A percentile compares a stretch with the other conserved stretches of the same genome.
These are phyloP conservation scores for Huntiella abstrusa DNA, from an alignment of 2,329 filamentous ascomycete species.

Conservation along the genomic window DNA sequence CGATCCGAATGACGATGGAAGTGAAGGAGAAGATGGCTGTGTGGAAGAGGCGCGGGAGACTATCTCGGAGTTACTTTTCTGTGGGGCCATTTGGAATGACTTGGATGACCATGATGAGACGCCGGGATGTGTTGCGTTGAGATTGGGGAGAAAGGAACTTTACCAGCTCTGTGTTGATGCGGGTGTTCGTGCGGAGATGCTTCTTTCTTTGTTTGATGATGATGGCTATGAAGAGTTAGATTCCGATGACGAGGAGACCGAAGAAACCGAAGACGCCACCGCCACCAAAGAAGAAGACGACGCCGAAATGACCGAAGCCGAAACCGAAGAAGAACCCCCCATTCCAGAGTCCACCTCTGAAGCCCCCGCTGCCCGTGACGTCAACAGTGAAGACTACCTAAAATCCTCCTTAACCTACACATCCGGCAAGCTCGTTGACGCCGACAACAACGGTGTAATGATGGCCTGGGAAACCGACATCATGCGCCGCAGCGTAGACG, in stretches of 20 bases:
- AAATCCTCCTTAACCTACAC: constrained; percentile 46
- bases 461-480: constrained; percentile 85
- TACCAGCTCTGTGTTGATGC: constrained; percentile 78
- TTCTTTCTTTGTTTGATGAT: constrained; percentile 49
- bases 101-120: constrained; percentile 75
- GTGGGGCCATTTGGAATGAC: constrained; percentile 96
- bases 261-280: constrained; percentile 18
- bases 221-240: constrained; percentile 62
- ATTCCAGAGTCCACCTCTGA: constrained; percentile 12
- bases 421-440: constrained; percentile 50
- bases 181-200: constrained; percentile 73
- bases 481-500: constrained; percentile 58
- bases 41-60: constrained; percentile 47
- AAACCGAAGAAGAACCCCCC: constrained; percentile 14
- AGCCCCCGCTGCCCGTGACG: constrained; percentile 21
- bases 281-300: constrained; percentile 22
- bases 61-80: constrained; percentile 59
- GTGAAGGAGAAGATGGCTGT: constrained; percentile 21
- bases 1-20: constrained; percentile 14
- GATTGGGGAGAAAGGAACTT: constrained; percentile 47
- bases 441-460: constrained; percentile 70
- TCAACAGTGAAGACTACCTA: constrained; percentile 51
- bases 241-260: constrained; percentile 28
- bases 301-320: constrained; percentile 15
- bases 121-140: constrained; percentile 65